Evolutionary conservation across 1,284 basidiomycete species (phyloP).

Genomic region (Irpex rosettiformis): DNA sequence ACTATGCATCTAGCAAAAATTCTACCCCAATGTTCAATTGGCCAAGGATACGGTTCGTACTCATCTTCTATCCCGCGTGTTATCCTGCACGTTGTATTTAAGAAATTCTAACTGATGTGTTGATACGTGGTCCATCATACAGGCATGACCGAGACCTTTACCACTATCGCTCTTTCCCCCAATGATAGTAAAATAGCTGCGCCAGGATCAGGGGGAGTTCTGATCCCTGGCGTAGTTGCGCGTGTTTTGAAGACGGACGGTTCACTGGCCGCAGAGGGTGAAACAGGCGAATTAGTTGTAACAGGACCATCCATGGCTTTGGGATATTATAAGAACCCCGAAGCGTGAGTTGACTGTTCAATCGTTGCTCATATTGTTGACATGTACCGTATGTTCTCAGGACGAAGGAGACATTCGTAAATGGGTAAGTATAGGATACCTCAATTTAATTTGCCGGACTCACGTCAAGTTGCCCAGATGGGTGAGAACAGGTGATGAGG

Average conservation of each 20-base stretch:
- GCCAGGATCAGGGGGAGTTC: constrained; percentile 34
- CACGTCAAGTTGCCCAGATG: constrained; percentile 27
- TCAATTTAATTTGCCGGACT: background rate
- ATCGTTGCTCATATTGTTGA: background rate
- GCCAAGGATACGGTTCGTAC: constrained; percentile 59
- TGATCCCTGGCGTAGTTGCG: constrained; percentile 35
- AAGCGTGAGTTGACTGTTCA: constrained; percentile 40
- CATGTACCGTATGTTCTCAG: constrained; percentile 14
- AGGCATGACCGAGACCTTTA: constrained; percentile 47
- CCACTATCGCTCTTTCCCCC: constrained; percentile 35
- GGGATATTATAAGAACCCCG: constrained; percentile 39
- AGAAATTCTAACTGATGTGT: background rate
- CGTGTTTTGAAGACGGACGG: constrained; percentile 40
- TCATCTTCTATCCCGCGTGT: background rate
- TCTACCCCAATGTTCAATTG: constrained; percentile 57
- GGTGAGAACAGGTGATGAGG: constrained; percentile 45
- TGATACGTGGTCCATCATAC: background rate
- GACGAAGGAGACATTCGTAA: constrained; percentile 39
- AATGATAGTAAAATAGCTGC: constrained; percentile 23
- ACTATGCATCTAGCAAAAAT: constrained; percentile 49
- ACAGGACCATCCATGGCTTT: constrained; percentile 39
- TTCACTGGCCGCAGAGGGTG: constrained; percentile 33
- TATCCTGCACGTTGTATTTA: background rate
- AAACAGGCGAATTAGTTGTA: constrained; percentile 40
- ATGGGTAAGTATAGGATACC: constrained; percentile 26